Base-by-base conservation (phyloP, 2,329 filamentous ascomycete genomes). In the Ceratocystis cubensis region DNA sequence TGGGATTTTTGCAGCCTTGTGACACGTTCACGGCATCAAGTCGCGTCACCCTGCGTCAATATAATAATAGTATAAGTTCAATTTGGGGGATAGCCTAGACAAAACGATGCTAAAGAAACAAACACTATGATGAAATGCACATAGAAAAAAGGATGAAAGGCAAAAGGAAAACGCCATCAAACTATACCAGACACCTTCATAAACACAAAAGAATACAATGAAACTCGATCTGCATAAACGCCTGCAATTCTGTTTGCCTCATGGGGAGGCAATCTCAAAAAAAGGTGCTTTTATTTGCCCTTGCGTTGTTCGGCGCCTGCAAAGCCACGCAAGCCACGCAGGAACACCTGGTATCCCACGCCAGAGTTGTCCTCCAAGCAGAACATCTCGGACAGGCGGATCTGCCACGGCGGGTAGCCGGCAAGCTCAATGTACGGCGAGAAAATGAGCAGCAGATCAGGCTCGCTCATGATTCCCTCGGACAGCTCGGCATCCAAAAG, bases 381-480 rank as follows among this genome's bases (percentile, higher is more conserved):
- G 75, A 92, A 96, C 67, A 99, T 96, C 79, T 99, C 94, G 0
- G 92, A 96, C 73, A 99, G 78, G 56, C 94, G 84, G 69, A 97
- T 83, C 76, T 96, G 94, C 94, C 94, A 99, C 0, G 94, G 94
- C 8, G 94, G 94, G 74, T 97, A 99, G 8, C 94, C 91, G 65
- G 91, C 87, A 57, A 99, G 77, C 74, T 91, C 87, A 65, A 97
- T 85, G 63, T 86, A 84, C 3, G 92, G 89, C 0, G 88, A 86
- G 74, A 99, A 99, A 7, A 96, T 78, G 65, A 99, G 83, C 67
- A 99, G 78, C 15, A 99, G 79, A 74, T 97, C 92, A 1, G 94
- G 94, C 76, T 99, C 93, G 8, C 84, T 81, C 82, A 95, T 94
- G 69, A 96, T 86, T 64, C 82, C 84, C 73, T 87, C 84, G 15